A percentile compares a stretch with the other conserved stretches of the same genome.
Conservation (phyloP, 306 rosid genomes). For the Prunus mume region DNA sequence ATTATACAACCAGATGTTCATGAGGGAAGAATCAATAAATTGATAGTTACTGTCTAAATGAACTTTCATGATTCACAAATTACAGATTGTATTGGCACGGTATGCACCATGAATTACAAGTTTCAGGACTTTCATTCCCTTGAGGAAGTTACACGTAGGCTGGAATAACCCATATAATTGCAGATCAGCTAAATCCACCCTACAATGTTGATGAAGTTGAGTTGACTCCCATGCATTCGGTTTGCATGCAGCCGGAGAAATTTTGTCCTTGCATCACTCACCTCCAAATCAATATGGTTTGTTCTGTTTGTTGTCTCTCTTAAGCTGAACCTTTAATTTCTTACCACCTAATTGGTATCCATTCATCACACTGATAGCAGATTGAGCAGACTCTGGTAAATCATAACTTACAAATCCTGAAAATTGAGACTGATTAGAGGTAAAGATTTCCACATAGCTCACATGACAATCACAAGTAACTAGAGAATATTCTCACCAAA, state of each 20-base stretch:
- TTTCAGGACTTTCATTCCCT: conserved; percentile 33
- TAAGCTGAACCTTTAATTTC: conserved; percentile 96
- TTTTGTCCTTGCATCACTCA: conserved; percentile 39
- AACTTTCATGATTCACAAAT: conserved; percentile 76
- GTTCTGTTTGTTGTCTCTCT: conserved; percentile 90
- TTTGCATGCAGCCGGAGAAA: conserved; percentile 28
- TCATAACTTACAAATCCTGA: conserved; percentile 98
- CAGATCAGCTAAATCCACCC: conserved; percentile 32
- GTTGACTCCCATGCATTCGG: conserved; percentile 20
- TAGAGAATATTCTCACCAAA: conserved; percentile 62
- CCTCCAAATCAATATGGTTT: conserved; percentile 70
- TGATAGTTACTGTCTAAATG: conserved; percentile 64
- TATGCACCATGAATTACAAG: conserved; percentile 68
- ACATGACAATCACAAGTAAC: conserved; percentile 18
- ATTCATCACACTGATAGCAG: conserved; percentile 83
- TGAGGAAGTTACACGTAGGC: conserved; percentile 38
- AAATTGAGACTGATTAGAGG: conserved; percentile 33
- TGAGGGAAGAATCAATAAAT: conserved; percentile 88
- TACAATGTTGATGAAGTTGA: conserved; percentile 24
- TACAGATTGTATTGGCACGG: conserved; percentile 71
- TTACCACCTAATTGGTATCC: conserved; percentile 91
- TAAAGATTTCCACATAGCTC: conserved; percentile 18
- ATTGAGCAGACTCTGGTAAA: conserved; percentile 80
- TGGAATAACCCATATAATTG: conserved; percentile 25
- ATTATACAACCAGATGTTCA: conserved; percentile 50